Percentiles rank a stretch among this genome's conserved stretches.
phyloP scores from a whole-genome alignment of 2,329 filamentous ascomycete genomes.

The Celoporthe dispersa region DNA sequence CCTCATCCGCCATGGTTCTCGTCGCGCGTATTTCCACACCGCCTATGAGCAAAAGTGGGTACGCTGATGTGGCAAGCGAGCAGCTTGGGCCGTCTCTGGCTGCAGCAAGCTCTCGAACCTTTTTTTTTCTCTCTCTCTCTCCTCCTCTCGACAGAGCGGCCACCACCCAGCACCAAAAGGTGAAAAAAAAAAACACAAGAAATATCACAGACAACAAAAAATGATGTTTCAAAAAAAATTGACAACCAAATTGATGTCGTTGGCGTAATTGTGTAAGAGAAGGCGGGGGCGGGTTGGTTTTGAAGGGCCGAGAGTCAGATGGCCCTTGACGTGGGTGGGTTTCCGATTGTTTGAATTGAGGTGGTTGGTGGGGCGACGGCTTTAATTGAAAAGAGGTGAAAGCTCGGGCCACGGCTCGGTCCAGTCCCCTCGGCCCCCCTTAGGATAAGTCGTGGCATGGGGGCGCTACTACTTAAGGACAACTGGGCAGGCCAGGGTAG shows the following conservation, averaged over 20 bases:
- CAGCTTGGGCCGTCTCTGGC: conserved; percentile 11
- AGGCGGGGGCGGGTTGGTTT: not conserved
- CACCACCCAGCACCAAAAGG: conserved; percentile 6
- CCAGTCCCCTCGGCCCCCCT: not conserved
- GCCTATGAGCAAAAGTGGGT: conserved; percentile 20
- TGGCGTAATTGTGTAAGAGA: not conserved
- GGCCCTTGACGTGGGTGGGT: not conserved
- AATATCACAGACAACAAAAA: not conserved
- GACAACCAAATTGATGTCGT: conserved; percentile 7
- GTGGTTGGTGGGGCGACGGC: conserved; percentile 20
- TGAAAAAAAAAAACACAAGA: not conserved
- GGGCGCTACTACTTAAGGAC: conserved; percentile 1
- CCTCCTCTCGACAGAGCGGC: conserved; percentile 3
- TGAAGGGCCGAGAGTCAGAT: not conserved
- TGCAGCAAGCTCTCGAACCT: not conserved
- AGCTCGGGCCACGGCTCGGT: conserved; percentile 5
- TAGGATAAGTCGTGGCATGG: conserved; percentile 1
- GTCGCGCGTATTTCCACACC: conserved; percentile 10
- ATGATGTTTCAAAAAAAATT: not conserved
- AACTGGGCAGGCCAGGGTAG: conserved; percentile 8
- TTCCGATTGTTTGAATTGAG: conserved; percentile 20
- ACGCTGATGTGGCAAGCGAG: conserved; percentile 18
- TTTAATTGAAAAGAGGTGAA: conserved; percentile 6
- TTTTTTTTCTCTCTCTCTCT: not conserved
- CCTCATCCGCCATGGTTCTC: conserved; percentile 58